Evolutionary conservation across 2,329 filamentous ascomycete genomes (phyloP).

Genomic region (Exutisphaerella laricina): DNA sequence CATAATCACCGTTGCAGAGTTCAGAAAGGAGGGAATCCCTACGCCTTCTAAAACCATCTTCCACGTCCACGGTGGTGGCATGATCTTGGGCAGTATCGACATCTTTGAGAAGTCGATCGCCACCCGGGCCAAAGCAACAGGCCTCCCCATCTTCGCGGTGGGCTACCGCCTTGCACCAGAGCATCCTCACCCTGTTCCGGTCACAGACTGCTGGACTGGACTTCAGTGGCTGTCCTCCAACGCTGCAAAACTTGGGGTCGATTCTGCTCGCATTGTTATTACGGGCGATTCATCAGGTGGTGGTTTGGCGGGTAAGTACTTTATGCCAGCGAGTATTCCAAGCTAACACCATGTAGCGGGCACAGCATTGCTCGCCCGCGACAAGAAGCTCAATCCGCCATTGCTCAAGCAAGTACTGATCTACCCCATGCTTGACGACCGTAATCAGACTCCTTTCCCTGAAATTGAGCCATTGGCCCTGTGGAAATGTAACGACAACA

Average conservation of each 20-base stretch:
- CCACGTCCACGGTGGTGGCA: constrained; percentile 18
- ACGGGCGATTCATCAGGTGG: constrained; percentile 17
- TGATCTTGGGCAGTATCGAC: constrained; percentile 17
- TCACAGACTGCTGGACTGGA: constrained; percentile 18
- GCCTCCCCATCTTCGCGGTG: constrained; percentile 12
- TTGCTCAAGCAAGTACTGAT: constrained; percentile 37
- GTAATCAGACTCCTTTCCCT: constrained; percentile 30
- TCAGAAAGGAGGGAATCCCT: constrained; percentile 1
- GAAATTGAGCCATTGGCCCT: constrained; percentile 33
- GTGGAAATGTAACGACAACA: constrained; percentile 38
- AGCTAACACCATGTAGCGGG: constrained; percentile 11
- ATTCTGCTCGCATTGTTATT: constrained; percentile 13
- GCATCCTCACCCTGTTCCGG: constrained; percentile 14
- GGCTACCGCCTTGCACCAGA: constrained; percentile 22
- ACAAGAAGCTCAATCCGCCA: constrained; percentile 15
- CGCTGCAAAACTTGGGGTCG: constrained; percentile 12
- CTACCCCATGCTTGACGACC: constrained; percentile 46
- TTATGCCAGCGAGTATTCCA: no score
- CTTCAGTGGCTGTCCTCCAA: constrained; percentile 15
- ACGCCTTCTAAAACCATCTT: constrained; percentile 6
- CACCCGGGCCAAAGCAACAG: not conserved
- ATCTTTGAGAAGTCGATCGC: constrained; percentile 10
- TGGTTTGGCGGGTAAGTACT: constrained; percentile 10
- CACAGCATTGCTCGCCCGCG: constrained; percentile 21
- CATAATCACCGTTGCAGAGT: constrained; percentile 14